Evolutionary conservation across 345 rosid genomes (phyloP), one percentile per base, ranked within the genome.

Genomic region (Sisymbrium altissimum): DNA sequence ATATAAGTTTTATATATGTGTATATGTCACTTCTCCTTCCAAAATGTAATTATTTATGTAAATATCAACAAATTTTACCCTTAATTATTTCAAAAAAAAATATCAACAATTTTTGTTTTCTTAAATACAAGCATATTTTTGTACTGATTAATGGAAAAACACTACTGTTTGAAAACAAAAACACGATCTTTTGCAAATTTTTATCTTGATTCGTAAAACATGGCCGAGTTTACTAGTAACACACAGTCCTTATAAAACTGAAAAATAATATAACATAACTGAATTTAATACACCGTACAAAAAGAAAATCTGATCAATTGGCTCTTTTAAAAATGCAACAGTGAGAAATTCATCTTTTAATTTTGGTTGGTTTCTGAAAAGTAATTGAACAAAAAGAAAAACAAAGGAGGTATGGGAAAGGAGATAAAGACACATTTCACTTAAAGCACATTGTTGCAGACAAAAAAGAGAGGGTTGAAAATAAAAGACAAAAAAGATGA

Each of bases 361-460:
- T 7, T 44, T 69, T 77, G 55, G 66, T 70, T 77, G 72, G 67
- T 70, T 64, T 56, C 43, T 55, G 58, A 70, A 77, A 77, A 77
- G 76, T 77, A 68, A 75, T 29, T 56, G 66, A 70, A 56, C 49
- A 25, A 62, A 70, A 77, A 76, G 30, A 36, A 18, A 76, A 63
- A 49, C 25, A 49, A 64, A 61, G 69, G 64, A 61, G 74, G 80
- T 55, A 70, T 76, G 80, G 71, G 80, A 76, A 76, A 76, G 80
- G 67, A 70, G 80, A 77, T 70, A 77, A 77, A 70, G 80, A 77
- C 80, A 64, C 48, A 64, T 77, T 77, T 70, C 76, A 77, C 76
- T 77, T 64, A 77, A 77, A 71, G 76, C 67, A 70, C 50, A 76
- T 64, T 71, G 74, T 76, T 69, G 70, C 79, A 69, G 79, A 76